Evolutionary conservation across 73 alveolate species (phyloP).

Genomic region (Paramecium tetraurelia): DNA sequence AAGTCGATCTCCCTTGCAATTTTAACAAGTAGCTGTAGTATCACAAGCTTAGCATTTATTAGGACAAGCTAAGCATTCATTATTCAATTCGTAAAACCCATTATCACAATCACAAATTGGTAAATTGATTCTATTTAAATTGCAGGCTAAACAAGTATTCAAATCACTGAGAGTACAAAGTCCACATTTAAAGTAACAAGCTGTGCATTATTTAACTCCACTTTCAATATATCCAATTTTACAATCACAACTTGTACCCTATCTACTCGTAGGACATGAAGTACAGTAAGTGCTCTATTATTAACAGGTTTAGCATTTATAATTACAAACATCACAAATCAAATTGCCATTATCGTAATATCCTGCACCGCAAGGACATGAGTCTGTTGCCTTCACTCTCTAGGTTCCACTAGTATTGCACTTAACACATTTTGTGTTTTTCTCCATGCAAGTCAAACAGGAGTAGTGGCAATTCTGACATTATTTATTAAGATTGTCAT

Average conservation of each 20-base stretch:
- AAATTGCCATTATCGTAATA: neutral
- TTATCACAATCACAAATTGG: neutral
- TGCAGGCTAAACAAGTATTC: neutral
- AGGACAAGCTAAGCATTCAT: neutral
- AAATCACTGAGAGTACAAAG: neutral
- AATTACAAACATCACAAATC: neutral
- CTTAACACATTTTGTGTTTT: neutral
- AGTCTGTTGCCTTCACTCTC: neutral
- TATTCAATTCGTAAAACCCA: neutral
- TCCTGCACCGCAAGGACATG: neutral
- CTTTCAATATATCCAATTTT: neutral
- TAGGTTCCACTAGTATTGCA: neutral
- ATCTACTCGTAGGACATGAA: neutral
- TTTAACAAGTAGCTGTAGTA: neutral
- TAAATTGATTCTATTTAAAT: neutral
- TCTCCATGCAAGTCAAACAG: neutral
- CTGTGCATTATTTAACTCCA: neutral
- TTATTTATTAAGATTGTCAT: neutral
- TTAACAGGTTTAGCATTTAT: neutral
- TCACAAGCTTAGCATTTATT: neutral
- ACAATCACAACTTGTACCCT: neutral
- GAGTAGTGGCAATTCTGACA: neutral
- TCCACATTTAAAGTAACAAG: neutral
- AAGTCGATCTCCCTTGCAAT: neutral
- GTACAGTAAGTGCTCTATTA: neutral